Base-by-base conservation (phyloP, 306 rosid genomes). In the Styphnolobium japonicum region DNA sequence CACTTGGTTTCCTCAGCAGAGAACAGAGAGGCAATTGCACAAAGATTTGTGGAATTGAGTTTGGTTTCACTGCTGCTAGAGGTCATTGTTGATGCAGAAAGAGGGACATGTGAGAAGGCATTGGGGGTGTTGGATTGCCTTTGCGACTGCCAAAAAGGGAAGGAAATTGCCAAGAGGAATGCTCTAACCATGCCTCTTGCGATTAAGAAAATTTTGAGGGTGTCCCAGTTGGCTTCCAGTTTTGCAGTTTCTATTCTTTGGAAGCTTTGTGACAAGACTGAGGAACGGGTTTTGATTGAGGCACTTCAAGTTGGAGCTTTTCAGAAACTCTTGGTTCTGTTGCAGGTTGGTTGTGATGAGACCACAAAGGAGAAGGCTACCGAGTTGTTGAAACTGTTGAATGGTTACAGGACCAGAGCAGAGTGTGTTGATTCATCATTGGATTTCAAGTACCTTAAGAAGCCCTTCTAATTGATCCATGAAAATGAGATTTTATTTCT, bases 271-370 rank as follows among this genome's bases (percentile, higher is more conserved):
- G 80, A 78, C 6, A 83, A 87, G 60, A 83, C 9, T 6, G 83
- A 80, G 8, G 87, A 82, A 8, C 76, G 70, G 11, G 67, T 60
- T 74, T 33, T 87, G 75, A 61, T 86, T 52, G 97, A 90, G 70
- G 96, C 88, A 10, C 39, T 90, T 84, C 93, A 88, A 67, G 86
- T 84, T 22, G 96, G 94, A 10, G 90, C 85, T 22, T 88, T 92
- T 65, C 92, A 92, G 82, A 94, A 94, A 81, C 73, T 92, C 3
- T 81, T 94, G 91, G 90, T 94, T 69, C 18, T 92, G 75, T 82
- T 94, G 85, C 98, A 94, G 71, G 87, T 92, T 39, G 96, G 98
- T 0, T 90, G 94, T 73, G 85, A 76, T 10, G 93, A 85, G 65
- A 73, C 56, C 11, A 81, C 84, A 23, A 94, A 88, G 81, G 92